phyloP scores from a whole-genome alignment of 1,284 basidiomycete genomes.

The Athelia psychrophila region DNA sequence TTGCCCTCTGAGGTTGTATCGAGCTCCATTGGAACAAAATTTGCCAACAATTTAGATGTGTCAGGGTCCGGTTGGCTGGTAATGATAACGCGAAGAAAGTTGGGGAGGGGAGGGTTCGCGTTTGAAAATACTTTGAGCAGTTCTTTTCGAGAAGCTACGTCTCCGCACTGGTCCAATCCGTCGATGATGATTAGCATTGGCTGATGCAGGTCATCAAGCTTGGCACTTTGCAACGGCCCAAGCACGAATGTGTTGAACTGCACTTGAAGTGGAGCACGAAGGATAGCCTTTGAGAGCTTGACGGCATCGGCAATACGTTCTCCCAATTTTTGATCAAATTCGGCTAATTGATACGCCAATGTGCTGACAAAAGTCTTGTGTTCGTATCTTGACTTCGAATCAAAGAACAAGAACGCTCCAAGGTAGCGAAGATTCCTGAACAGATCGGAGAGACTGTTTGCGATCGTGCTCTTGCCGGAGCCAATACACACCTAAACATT shows the following conservation, averaged over 20 bases:
- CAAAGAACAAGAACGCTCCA: slow-evolving; percentile 14
- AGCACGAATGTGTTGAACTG: slow-evolving; percentile 30
- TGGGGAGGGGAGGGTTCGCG: slow-evolving; percentile 19
- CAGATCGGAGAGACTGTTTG: slow-evolving; percentile 25
- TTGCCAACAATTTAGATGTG: slow-evolving; percentile 14
- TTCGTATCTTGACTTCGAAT: slow-evolving; percentile 6
- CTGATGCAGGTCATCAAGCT: slow-evolving; percentile 15
- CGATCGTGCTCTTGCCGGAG: slow-evolving; percentile 28
- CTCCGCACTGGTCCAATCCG: slow-evolving; percentile 28
- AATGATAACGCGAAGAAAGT: slow-evolving; percentile 24
- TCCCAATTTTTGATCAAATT: slow-evolving; percentile 24
- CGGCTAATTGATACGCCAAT: slow-evolving; percentile 25
- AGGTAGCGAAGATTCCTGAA: slow-evolving; percentile 24
- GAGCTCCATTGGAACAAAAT: slow-evolving; percentile 13
- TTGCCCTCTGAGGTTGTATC: slow-evolving; percentile 25
- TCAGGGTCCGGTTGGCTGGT: slow-evolving; percentile 27
- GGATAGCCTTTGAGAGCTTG: slow-evolving; percentile 23
- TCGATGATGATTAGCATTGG: slow-evolving; percentile 29
- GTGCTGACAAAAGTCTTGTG: slow-evolving; percentile 10
- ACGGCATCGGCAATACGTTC: slow-evolving; percentile 21
- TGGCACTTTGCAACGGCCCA: slow-evolving; percentile 16
- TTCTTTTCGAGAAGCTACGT: slow-evolving; percentile 20
- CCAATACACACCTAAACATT: slow-evolving; percentile 11
- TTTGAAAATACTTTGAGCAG: slow-evolving; percentile 20
- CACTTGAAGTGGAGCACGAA: slow-evolving; percentile 23